Conservation (phyloP, 2,329 filamentous ascomycete species). For the Pyrenophora graminea region DNA sequence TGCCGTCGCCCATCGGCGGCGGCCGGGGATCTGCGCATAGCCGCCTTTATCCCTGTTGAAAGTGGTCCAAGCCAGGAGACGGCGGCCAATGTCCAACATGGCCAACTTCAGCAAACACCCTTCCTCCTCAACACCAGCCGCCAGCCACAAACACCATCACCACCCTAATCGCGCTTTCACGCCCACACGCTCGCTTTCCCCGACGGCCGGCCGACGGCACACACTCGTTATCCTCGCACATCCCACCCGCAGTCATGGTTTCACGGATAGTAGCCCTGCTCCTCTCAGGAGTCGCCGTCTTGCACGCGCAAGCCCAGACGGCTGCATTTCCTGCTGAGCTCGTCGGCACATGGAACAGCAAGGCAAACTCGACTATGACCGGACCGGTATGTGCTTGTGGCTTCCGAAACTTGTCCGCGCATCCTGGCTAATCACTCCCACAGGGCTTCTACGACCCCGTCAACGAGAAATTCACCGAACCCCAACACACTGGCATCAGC, state of each 20-base stretch:
- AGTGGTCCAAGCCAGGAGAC: conserved; percentile 20
- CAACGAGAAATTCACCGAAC: conserved; percentile 68
- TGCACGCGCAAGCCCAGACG: conserved; percentile 39
- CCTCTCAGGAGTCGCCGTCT: conserved; percentile 45
- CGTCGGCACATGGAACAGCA: conserved; percentile 74
- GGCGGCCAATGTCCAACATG: conserved; percentile 18
- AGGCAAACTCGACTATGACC: conserved; percentile 70
- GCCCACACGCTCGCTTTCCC: conserved; percentile 19
- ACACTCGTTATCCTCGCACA: conserved; percentile 16
- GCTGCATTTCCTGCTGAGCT: conserved; percentile 48
- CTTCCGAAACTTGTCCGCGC: too few relatives aligned
- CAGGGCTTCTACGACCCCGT: conserved; percentile 72
- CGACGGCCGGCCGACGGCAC: conserved; percentile 3
- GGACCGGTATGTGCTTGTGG: conserved; percentile 60
- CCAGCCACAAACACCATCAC: neutral
- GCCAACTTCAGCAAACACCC: conserved; percentile 20
- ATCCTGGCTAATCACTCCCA: conserved; percentile 17
- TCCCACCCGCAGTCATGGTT: conserved; percentile 18
- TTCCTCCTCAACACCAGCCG: conserved; percentile 17
- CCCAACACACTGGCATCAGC: conserved; percentile 67
- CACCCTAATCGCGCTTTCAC: conserved; percentile 6
- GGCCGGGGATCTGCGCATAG: conserved; percentile 37
- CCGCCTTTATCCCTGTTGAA: conserved; percentile 26
- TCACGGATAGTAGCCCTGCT: conserved; percentile 38
- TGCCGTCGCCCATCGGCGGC: conserved; percentile 12